Evolutionary conservation across 495 filamentous ascomycete species (phyloP).

Genomic region (Aspergillus hancockii): DNA sequence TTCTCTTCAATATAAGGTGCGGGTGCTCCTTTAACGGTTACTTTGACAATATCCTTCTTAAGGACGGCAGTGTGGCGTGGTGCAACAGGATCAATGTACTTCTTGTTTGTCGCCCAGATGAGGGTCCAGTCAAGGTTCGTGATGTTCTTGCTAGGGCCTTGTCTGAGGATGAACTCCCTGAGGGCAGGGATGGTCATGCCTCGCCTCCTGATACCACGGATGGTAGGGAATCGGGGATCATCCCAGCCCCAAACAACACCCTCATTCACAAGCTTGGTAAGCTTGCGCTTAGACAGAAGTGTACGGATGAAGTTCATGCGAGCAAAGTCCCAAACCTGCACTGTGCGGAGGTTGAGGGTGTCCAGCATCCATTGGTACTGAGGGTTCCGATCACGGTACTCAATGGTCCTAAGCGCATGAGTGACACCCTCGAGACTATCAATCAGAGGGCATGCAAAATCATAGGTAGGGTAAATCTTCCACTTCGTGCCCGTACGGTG

Average conservation of each 20-base stretch:
- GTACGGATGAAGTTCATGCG: conserved; percentile 95
- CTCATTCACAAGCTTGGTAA: conserved; percentile 86
- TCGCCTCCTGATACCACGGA: conserved; percentile 83
- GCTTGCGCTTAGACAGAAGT: conserved; percentile 89
- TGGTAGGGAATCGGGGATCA: conserved; percentile 91
- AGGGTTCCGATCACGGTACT: conserved; percentile 95
- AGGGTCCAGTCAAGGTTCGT: conserved; percentile 87
- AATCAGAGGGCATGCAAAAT: conserved; percentile 89
- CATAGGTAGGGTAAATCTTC: conserved; percentile 97
- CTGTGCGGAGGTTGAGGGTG: conserved; percentile 77
- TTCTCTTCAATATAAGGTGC: conserved; percentile 70
- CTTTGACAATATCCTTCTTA: conserved; percentile 65
- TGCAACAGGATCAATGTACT: conserved; percentile 87
- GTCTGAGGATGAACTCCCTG: conserved; percentile 89
- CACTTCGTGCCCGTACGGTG: conserved; percentile 87
- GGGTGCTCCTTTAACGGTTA: conserved; percentile 68
- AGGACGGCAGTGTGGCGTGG: conserved; percentile 81
- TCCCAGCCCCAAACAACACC: conserved; percentile 92
- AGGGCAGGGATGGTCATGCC: conserved; percentile 90
- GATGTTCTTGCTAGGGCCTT: conserved; percentile 86
- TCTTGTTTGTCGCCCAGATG: conserved; percentile 96
- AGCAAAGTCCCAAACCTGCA: conserved; percentile 97
- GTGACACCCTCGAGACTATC: conserved; percentile 92
- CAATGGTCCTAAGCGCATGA: conserved; percentile 91
- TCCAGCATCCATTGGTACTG: conserved; percentile 97